Conservation (phyloP, 495 filamentous ascomycete species). For the Pyronema omphalodes region DNA sequence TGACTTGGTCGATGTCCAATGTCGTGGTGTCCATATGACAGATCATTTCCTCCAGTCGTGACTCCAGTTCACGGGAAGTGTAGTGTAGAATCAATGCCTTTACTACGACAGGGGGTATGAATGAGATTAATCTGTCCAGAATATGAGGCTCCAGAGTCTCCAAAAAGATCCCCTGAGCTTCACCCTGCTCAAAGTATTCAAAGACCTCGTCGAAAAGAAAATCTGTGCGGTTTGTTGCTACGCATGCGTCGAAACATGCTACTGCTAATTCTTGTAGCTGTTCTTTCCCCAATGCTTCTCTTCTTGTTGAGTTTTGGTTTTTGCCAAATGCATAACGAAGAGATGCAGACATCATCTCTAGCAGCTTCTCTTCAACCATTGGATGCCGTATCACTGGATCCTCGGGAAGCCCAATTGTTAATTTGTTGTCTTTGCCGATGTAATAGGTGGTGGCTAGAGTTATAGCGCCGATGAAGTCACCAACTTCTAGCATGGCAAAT, state of each 20-base stretch:
- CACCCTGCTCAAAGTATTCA: conserved; percentile 66
- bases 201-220: conserved; percentile 86
- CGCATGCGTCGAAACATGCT: conserved; percentile 66
- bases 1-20: conserved; percentile 87
- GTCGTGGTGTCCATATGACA: conserved; percentile 79
- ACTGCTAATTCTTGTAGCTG: conserved; percentile 63
- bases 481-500: conserved; percentile 88
- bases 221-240: conserved; percentile 53
- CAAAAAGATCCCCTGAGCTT: conserved; percentile 55
- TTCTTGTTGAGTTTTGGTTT: conserved; percentile 20
- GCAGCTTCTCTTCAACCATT: conserved; percentile 69
- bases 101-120: conserved; percentile 63
- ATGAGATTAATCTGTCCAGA: conserved; percentile 52
- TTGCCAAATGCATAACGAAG: conserved; percentile 74
- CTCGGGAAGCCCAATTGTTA: conserved; percentile 84
- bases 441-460: conserved; percentile 81
- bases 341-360: conserved; percentile 90
- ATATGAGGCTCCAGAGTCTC: conserved; percentile 75
- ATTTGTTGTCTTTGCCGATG: conserved; percentile 66
- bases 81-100: conserved; percentile 73
- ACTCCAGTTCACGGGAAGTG: conserved; percentile 48
- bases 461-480: conserved; percentile 83
- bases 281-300: conserved; percentile 31
- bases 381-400: conserved; percentile 56
- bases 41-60: conserved; percentile 79